Evolutionary conservation across 2,329 filamentous ascomycete species (phyloP).

Genomic region (Cladobotryum protrusum): DNA sequence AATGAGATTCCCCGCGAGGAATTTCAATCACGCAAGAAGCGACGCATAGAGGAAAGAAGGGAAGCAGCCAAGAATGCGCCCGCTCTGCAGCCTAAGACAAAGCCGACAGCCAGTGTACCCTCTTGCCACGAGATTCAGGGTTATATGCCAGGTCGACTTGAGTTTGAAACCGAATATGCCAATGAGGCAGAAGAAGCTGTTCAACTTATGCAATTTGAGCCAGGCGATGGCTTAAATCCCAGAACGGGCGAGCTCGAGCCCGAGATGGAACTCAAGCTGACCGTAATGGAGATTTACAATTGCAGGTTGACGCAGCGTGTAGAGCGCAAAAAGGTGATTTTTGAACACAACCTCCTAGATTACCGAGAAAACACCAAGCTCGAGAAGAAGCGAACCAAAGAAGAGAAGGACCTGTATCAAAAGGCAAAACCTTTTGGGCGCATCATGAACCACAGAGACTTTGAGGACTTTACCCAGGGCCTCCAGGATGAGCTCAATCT

Average conservation of each 20-base stretch:
- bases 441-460: slow-evolving; percentile 93
- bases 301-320: slow-evolving; percentile 82
- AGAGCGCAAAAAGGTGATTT: slow-evolving; percentile 92
- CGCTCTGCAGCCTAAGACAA: slow-evolving; percentile 82
- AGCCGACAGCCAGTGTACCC: slow-evolving; percentile 90
- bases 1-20: slow-evolving; percentile 81
- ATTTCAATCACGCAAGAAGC: slow-evolving; percentile 89
- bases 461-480: slow-evolving; percentile 76
- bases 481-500: slow-evolving; percentile 88
- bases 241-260: slow-evolving; percentile 81
- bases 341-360: slow-evolving; percentile 88
- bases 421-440: slow-evolving; percentile 94
- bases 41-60: slow-evolving; percentile 85
- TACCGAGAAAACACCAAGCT: slow-evolving; percentile 84
- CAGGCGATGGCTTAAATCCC: slow-evolving; percentile 85
- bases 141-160: slow-evolving; percentile 94
- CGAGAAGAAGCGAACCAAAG: slow-evolving; percentile 94
- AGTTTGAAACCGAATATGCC: slow-evolving; percentile 96
- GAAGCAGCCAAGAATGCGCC: slow-evolving; percentile 80
- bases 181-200: slow-evolving; percentile 98
- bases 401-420: slow-evolving; percentile 84
- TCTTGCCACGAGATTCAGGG: slow-evolving; percentile 97
- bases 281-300: slow-evolving; percentile 98
- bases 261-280: slow-evolving; percentile 95
- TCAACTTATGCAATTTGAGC: slow-evolving; percentile 96